Evolutionary conservation across 2,329 filamentous ascomycete genomes (phyloP).

Genomic region (Aspergillus niger): DNA sequence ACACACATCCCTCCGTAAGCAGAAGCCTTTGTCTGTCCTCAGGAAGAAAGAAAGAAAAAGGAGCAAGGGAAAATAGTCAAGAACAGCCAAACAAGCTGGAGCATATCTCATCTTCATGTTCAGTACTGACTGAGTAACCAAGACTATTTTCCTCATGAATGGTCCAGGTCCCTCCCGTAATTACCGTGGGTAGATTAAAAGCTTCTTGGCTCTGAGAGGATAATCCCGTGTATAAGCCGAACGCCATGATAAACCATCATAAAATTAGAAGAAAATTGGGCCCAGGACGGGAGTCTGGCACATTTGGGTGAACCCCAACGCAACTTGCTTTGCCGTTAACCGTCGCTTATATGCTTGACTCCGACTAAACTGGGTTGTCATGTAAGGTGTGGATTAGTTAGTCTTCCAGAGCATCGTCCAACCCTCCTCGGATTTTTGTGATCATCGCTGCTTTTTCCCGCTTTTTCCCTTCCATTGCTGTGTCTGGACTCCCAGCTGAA

Average conservation of each 20-base stretch:
- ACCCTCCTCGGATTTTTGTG: neutral
- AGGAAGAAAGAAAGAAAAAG: neutral
- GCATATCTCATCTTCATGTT: neutral
- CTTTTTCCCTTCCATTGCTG: neutral
- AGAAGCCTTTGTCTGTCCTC: neutral
- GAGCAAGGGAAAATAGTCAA: neutral
- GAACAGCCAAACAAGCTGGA: neutral
- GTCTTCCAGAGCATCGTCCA: neutral
- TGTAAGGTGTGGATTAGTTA: neutral
- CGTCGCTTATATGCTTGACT: neutral
- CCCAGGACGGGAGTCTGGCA: neutral
- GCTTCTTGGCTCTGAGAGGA: neutral
- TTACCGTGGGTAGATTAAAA: neutral
- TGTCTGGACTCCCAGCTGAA: conserved; percentile 1
- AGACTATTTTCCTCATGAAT: neutral
- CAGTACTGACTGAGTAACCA: neutral
- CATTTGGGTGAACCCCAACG: neutral
- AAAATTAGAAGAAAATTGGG: conserved; percentile 1
- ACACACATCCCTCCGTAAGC: neutral
- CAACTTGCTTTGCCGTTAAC: neutral
- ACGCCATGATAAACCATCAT: conserved; percentile 1
- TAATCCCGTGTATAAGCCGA: conserved; percentile 1
- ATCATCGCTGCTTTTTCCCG: conserved; percentile 2
- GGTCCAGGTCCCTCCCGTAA: neutral
- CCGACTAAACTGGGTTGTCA: neutral